phyloP scores from a whole-genome alignment of 2,329 filamentous ascomycete species.

The Dendrostoma leiphaemia region DNA sequence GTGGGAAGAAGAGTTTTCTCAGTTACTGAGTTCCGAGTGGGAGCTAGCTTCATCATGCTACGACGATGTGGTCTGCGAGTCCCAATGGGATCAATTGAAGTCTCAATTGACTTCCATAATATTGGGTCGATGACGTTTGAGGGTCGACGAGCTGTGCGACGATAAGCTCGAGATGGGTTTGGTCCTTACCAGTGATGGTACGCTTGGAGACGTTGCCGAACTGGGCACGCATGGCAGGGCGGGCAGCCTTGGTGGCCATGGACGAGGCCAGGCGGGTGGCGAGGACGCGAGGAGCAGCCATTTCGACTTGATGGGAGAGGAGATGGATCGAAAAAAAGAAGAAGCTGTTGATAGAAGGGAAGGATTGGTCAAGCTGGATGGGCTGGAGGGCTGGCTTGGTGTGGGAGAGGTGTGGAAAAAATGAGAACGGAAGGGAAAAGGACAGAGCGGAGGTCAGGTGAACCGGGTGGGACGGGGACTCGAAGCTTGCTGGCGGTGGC shows the following conservation, averaged over 20 bases:
- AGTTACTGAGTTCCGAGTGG: constrained; percentile 20
- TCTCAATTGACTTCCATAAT: constrained; percentile 28
- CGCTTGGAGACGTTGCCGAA: constrained; percentile 68
- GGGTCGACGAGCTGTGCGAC: constrained; percentile 17
- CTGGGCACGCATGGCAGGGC: constrained; percentile 68
- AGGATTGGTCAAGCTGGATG: constrained; percentile 24
- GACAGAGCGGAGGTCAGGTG: constrained; percentile 24
- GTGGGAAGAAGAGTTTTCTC: constrained; percentile 25
- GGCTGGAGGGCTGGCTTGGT: constrained; percentile 27
- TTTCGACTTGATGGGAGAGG: constrained; percentile 62
- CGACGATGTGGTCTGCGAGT: not conserved
- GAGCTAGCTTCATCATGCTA: constrained; percentile 4
- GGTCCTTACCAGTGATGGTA: constrained; percentile 67
- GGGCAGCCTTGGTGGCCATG: constrained; percentile 76
- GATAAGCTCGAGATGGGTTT: constrained; percentile 17
- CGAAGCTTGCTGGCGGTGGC: constrained; percentile 20
- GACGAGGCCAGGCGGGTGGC: constrained; percentile 74
- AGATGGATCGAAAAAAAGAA: constrained; percentile 39
- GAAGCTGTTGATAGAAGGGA: constrained; percentile 39
- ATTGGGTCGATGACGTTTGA: constrained; percentile 17
- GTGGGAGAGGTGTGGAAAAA: constrained; percentile 20
- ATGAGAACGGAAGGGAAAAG: constrained; percentile 28
- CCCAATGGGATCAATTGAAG: constrained; percentile 14
- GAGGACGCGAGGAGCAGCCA: constrained; percentile 76
- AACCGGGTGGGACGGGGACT: constrained; percentile 20